Evolutionary conservation across 2,329 filamentous ascomycete genomes (phyloP).

Genomic region (Aspergillus alliaceus): DNA sequence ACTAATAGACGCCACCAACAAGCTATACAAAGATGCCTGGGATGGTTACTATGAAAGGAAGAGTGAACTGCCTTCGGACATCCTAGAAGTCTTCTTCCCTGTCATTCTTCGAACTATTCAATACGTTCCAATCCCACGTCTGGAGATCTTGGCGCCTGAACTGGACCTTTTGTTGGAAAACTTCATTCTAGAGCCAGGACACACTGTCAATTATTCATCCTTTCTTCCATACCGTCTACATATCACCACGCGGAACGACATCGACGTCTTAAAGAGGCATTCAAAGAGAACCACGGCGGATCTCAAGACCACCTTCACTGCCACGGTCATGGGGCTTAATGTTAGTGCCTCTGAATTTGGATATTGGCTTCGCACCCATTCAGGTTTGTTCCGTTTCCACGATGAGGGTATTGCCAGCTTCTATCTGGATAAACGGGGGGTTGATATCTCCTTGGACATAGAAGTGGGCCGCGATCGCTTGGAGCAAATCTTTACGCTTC

Average conservation of each 20-base stretch:
- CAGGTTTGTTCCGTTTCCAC: constrained; percentile 69
- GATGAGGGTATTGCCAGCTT: constrained; percentile 87
- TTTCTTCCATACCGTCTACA: constrained; percentile 85
- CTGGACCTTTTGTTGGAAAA: constrained; percentile 88
- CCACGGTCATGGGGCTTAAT: constrained; percentile 80
- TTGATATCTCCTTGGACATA: constrained; percentile 82
- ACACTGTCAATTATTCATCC: constrained; percentile 78
- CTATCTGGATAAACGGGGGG: constrained; percentile 78
- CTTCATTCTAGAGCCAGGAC: constrained; percentile 82
- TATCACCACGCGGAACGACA: constrained; percentile 79
- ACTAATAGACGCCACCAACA: constrained; percentile 65
- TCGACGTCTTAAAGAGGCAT: constrained; percentile 79
- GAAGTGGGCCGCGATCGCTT: constrained; percentile 76
- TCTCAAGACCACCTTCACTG: constrained; percentile 70
- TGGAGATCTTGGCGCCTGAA: constrained; percentile 82
- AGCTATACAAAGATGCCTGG: constrained; percentile 69
- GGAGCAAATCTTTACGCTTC: constrained; percentile 78
- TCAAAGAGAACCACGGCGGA: constrained; percentile 63
- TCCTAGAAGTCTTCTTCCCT: constrained; percentile 78
- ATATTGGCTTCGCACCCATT: constrained; percentile 82
- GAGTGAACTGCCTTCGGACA: constrained; percentile 70
- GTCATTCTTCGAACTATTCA: constrained; percentile 75
- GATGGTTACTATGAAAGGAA: constrained; percentile 65
- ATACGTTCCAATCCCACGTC: constrained; percentile 82
- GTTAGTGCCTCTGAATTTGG: constrained; percentile 83